A percentile compares a stretch with the other conserved stretches of the same genome.
phyloP scores from a whole-genome alignment of 1,139 yeast genomes.

The Zhuliangozyma blackwelliae region DNA sequence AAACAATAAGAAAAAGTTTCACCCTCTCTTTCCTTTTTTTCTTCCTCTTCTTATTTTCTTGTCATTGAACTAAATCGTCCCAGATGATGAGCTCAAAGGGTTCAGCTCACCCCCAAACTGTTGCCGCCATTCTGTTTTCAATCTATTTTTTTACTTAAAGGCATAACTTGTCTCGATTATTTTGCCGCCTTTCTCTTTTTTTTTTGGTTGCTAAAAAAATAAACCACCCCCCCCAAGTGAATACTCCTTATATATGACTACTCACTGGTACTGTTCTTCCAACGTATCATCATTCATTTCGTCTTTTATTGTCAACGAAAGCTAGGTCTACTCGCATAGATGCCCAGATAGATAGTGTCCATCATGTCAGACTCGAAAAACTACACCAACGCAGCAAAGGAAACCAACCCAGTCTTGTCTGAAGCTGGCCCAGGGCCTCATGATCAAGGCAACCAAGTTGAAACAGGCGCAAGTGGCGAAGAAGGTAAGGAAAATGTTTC shows the following conservation, averaged over 20 bases:
- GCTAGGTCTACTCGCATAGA: neutral
- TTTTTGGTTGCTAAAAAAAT: too few relatives aligned
- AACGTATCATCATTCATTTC: conserved; percentile 2
- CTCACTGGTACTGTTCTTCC: conserved; percentile 4
- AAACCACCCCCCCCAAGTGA: neutral
- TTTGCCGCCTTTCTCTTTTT: too few relatives aligned
- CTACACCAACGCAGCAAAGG: conserved; percentile 32
- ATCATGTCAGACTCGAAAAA: conserved; percentile 47
- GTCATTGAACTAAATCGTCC: too few relatives aligned
- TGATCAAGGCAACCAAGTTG: conserved; percentile 49
- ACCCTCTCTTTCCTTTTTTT: neutral
- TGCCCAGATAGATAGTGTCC: neutral
- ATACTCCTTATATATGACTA: conserved; percentile 1
- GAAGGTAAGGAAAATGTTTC: conserved; percentile 9
- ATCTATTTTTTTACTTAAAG: too few relatives aligned
- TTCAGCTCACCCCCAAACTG: too few relatives aligned
- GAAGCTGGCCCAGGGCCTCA: conserved; percentile 47
- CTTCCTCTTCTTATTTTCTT: neutral
- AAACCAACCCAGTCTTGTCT: too few relatives aligned
- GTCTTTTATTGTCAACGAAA: conserved; percentile 3
- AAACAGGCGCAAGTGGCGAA: neutral
- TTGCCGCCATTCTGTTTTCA: neutral
- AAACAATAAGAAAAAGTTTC: neutral
- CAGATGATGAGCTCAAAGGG: too few relatives aligned
- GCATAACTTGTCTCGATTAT: too few relatives aligned